Evolutionary conservation across 148 eudicot species (phyloP).

Genomic region (Chenopodium album): DNA sequence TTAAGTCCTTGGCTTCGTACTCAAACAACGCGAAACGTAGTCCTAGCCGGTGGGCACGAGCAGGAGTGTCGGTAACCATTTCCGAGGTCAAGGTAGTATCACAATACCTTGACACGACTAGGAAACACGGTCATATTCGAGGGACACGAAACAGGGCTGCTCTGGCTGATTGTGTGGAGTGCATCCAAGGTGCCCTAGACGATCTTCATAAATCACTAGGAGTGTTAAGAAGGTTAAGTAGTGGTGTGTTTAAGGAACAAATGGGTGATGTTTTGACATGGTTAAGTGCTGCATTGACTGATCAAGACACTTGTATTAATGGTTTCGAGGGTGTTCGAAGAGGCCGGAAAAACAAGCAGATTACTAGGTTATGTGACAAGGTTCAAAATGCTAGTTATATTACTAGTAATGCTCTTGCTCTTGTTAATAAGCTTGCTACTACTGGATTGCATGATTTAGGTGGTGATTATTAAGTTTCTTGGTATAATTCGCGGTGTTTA

Average conservation of each 20-base stretch:
- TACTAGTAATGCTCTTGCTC: constrained; percentile 85
- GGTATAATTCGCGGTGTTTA: not conserved
- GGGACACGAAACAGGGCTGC: constrained; percentile 45
- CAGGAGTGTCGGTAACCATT: constrained; percentile 65
- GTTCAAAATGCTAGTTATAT: constrained; percentile 39
- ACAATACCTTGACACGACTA: constrained; percentile 24
- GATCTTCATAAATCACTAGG: constrained; percentile 46
- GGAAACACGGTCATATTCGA: constrained; percentile 12
- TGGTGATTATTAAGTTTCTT: constrained; percentile 2
- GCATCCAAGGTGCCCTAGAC: constrained; percentile 48
- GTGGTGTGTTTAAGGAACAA: constrained; percentile 32
- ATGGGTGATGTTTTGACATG: constrained; percentile 62
- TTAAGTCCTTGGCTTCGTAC: constrained; percentile 50
- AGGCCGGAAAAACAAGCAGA: constrained; percentile 3
- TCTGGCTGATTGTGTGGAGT: constrained; percentile 61
- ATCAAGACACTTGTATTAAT: constrained; percentile 69
- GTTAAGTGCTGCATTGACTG: constrained; percentile 69
- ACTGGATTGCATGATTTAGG: constrained; percentile 19
- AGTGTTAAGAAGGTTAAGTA: constrained; percentile 47
- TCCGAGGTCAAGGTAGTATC: constrained; percentile 44
- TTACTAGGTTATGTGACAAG: constrained; percentile 28
- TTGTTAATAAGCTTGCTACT: constrained; percentile 46
- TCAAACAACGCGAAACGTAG: constrained; percentile 47
- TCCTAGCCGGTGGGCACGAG: constrained; percentile 66
- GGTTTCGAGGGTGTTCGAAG: constrained; percentile 45